These are phyloP conservation scores for Phytophthora macrochlamydospora DNA, from an alignment of 352 stramenopile genomes.

Conservation along the genomic window DNA sequence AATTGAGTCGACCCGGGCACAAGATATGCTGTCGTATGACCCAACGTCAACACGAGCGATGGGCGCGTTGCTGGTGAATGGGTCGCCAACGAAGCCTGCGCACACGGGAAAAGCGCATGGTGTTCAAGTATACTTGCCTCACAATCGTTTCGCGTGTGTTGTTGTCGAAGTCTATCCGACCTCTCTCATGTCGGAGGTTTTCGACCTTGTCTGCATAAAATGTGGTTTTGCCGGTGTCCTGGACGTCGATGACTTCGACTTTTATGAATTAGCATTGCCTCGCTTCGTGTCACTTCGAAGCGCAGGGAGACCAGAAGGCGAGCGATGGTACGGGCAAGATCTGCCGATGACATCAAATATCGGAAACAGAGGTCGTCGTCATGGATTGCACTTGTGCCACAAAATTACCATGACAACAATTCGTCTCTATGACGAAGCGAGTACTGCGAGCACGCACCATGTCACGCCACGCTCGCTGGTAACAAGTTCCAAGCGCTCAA, in stretches of 20 bases:
- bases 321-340: conserved; percentile 83
- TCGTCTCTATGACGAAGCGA: conserved; percentile 86
- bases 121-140: conserved; percentile 83
- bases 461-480: conserved; percentile 76
- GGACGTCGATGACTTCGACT: conserved; percentile 82
- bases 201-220: conserved; percentile 76
- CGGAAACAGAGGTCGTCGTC: conserved; percentile 60
- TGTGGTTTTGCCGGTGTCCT: conserved; percentile 78
- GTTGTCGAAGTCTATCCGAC: conserved; percentile 65
- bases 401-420: conserved; percentile 89
- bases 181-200: conserved; percentile 72
- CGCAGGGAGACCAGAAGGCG: conserved; percentile 79
- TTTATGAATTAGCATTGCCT: conserved; percentile 82
- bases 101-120: conserved; percentile 44
- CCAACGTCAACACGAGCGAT: conserved; percentile 67
- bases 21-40: conserved; percentile 67
- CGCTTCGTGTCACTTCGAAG: conserved; percentile 88
- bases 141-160: conserved; percentile 87
- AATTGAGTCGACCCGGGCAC: conserved; percentile 57
- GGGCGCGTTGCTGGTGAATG: conserved; percentile 36
- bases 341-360: conserved; percentile 67
- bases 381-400: conserved; percentile 87
- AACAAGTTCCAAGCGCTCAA: conserved; percentile 74
- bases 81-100: conserved; percentile 50
- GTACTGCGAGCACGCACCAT: conserved; percentile 85